Conservation (phyloP, 257 asterid genomes). For the Solanum clarkiae region DNA sequence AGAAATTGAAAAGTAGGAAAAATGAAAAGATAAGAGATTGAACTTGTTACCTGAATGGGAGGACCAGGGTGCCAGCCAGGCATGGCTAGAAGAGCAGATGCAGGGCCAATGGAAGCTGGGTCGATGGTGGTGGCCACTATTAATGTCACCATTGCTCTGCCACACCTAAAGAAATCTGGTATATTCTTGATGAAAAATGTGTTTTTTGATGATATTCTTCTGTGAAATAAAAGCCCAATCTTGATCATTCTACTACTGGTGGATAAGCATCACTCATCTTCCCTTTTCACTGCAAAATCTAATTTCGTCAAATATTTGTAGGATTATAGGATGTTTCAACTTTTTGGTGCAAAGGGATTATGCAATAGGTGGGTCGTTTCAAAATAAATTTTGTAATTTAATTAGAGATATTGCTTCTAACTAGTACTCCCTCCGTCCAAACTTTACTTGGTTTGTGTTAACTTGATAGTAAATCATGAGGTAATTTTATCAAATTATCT, state of each 20-base stretch:
- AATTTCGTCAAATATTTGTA: background rate
- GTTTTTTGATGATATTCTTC: background rate
- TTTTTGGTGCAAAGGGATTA: background rate
- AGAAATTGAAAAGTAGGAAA: background rate
- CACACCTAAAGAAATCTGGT: background rate
- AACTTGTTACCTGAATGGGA: slow-evolving; percentile 9
- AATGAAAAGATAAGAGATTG: background rate
- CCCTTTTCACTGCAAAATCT: background rate
- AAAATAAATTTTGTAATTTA: background rate
- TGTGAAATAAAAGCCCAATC: background rate
- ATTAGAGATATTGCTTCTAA: background rate
- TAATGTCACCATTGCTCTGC: slow-evolving; percentile 17
- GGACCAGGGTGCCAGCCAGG: slow-evolving; percentile 35
- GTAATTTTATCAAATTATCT: no score
- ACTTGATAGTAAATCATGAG: no score
- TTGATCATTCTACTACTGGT: background rate
- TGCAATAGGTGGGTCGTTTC: background rate
- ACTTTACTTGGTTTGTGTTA: no score
- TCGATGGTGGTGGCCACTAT: slow-evolving; percentile 22
- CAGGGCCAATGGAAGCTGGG: slow-evolving; percentile 27
- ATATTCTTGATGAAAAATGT: background rate
- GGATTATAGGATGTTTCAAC: background rate
- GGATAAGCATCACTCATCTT: background rate
- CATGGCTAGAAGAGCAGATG: slow-evolving; percentile 26
- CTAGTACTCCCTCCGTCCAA: no score